Conservation (phyloP, 2,329 filamentous ascomycete genomes). For the Fusarium buxicola region DNA sequence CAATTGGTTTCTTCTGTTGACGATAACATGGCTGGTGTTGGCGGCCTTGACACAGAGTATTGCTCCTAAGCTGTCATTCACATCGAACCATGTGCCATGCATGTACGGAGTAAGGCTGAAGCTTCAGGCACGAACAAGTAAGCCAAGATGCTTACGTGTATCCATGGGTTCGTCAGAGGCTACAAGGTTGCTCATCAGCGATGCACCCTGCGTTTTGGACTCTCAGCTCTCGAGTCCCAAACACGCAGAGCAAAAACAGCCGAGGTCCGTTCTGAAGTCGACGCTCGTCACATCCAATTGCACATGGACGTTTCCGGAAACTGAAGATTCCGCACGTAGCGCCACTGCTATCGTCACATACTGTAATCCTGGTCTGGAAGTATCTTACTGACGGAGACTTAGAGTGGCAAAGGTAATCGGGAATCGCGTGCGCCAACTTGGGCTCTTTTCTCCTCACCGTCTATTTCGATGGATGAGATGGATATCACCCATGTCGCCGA, state of each 20-base stretch:
- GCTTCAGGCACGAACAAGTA: constrained; percentile 5
- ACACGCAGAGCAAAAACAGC: not conserved
- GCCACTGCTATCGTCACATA: constrained; percentile 13
- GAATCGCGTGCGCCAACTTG: constrained; percentile 22
- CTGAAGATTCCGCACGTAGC: constrained; percentile 16
- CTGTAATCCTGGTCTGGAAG: too few relatives aligned
- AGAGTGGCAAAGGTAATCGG: too few relatives aligned
- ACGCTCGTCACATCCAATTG: constrained; percentile 15
- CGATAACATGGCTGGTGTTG: constrained; percentile 1
- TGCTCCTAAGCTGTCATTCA: not conserved
- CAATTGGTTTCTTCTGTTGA: not conserved
- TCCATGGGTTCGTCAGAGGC: constrained; percentile 21
- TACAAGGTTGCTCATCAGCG: constrained; percentile 20
- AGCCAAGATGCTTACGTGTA: constrained; percentile 16
- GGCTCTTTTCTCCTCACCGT: constrained; percentile 25
- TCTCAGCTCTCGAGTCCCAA: not conserved
- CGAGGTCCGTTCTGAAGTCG: constrained; percentile 8
- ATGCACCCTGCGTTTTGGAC: constrained; percentile 17
- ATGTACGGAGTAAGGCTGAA: not conserved
- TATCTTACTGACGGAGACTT: too few relatives aligned
- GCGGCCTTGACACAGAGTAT: constrained; percentile 6
- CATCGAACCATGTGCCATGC: not conserved
- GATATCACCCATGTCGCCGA: constrained; percentile 11
- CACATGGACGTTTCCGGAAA: constrained; percentile 8
- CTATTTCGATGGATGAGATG: constrained; percentile 13